Evolutionary conservation across 2,329 filamentous ascomycete genomes (phyloP), one percentile per base, ranked within the genome.

Genomic region (Pyrenochaeta sp.): DNA sequence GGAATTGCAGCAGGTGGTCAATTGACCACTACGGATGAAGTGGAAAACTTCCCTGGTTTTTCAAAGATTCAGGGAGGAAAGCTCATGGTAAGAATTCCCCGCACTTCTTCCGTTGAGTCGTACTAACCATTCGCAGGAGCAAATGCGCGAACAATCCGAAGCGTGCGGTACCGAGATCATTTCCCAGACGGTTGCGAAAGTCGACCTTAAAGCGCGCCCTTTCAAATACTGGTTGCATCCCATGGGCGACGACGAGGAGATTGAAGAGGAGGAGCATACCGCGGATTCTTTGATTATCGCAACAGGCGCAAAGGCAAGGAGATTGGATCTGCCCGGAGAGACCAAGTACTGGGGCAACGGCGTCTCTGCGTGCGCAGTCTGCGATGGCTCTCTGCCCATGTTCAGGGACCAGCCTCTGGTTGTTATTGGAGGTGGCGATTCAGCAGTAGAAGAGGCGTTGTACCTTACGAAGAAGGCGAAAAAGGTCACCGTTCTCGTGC

Each of bases 31-130:
- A 99, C 95, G 54, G 98, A 96, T 73, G 96, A 99, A 69, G 89
- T 99, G 59, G 95, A 99, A 84, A 99, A 99, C 86, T 99, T 90
- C 81, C 95, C 95, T 27, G 95, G 95, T 47, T 99, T 98, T 83
- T 91, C 91, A 73, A 87, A 91, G 71, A 93, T 99, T 77, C 91
- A 92, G 80, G 95, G 95, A 67, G 81, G 86, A 55, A 90, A 92
- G 74, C 84, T 99, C 67, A 99, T 99, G 95, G 86, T 88, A 66
- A 54, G 83, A 72, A 36, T 43, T 36, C 3, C 36, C 34, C 19
- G 12, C 42, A 0, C 2, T 4, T n/a, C 10, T 10, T 28, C 37
- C 43, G 15, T 40, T 46, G 4, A 37, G 13, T 42, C 22, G 19
- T 44, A 8, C 27, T n/a, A 15, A 32, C 7, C 24, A 40, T 73